These are phyloP conservation scores for Pythium graminicola DNA, from an alignment of 352 stramenopile species.

Conservation along the genomic window DNA sequence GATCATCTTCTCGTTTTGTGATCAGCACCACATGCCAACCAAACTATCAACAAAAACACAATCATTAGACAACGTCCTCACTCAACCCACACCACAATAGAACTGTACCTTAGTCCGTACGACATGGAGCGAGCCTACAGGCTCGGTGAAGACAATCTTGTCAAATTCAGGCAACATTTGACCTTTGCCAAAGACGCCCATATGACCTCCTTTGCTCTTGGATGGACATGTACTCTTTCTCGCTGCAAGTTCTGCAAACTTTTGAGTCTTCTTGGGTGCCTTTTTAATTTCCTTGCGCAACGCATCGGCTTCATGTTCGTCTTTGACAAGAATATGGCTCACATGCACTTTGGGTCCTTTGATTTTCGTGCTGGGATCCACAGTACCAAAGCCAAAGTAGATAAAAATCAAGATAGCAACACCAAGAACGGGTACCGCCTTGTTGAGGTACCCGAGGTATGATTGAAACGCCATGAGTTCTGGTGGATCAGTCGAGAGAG, in stretches of 20 bases:
- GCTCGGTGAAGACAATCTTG: constrained; percentile 51
- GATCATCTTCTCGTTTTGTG: constrained; percentile 40
- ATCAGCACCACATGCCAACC: constrained; percentile 74
- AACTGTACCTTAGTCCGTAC: constrained; percentile 47
- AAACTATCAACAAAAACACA: constrained; percentile 33
- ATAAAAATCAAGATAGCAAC: constrained; percentile 11
- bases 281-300: constrained; percentile 50
- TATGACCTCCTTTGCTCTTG: constrained; percentile 51
- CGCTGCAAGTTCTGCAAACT: constrained; percentile 42
- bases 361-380: constrained; percentile 12
- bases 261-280: constrained; percentile 43
- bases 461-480: constrained; percentile 9
- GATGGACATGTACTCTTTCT: constrained; percentile 54
- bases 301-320: constrained; percentile 43
- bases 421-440: constrained; percentile 16
- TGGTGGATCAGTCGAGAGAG: background rate
- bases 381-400: constrained; percentile 15
- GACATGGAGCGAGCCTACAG: constrained; percentile 50
- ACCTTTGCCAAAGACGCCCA: constrained; percentile 59
- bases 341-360: constrained; percentile 39
- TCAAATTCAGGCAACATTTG: constrained; percentile 78
- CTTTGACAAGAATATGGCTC: constrained; percentile 58
- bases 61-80: background rate
- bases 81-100: background rate
- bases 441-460: constrained; percentile 26